Percentiles rank a stretch among this genome's conserved stretches.
Evolutionary conservation across 495 filamentous ascomycete species (phyloP).

Genomic region (Lentithecium fluviatile): DNA sequence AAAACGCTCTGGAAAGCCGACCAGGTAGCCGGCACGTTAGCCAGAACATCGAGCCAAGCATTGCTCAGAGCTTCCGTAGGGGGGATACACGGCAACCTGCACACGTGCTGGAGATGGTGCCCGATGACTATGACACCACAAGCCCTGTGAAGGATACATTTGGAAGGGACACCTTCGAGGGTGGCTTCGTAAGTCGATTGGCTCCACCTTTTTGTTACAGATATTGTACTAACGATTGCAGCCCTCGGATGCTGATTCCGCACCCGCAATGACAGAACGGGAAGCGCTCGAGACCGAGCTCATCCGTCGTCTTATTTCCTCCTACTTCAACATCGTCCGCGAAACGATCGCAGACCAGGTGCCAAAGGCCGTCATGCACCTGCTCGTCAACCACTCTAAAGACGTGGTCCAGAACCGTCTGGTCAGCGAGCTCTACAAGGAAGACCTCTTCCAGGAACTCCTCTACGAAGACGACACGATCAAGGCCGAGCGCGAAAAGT

Average conservation of each 20-base stretch:
- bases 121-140: constrained; percentile 22
- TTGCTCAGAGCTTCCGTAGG: constrained; percentile 79
- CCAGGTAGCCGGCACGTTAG: constrained; percentile 64
- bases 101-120: constrained; percentile 30
- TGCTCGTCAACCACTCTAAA: constrained; percentile 96
- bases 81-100: constrained; percentile 60
- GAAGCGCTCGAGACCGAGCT: constrained; percentile 97
- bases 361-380: constrained; percentile 97
- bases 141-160: constrained; percentile 45
- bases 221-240: constrained; percentile 42
- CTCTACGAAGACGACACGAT: constrained; percentile 97
- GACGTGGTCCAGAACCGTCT: constrained; percentile 96
- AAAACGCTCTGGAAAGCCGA: constrained; percentile 42
- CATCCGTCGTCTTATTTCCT: constrained; percentile 91
- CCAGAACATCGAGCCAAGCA: constrained; percentile 72
- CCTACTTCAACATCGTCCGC: constrained; percentile 97
- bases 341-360: constrained; percentile 98
- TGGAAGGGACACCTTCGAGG: constrained; percentile 49
- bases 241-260: constrained; percentile 51
- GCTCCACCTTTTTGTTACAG: neutral
- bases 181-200: constrained; percentile 58
- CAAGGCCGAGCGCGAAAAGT: constrained; percentile 96
- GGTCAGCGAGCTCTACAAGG: constrained; percentile 92
- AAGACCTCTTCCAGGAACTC: constrained; percentile 87
- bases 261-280: constrained; percentile 83